phyloP scores from a whole-genome alignment of 164 flowering plant genomes.

The Tetracentron sinense region DNA sequence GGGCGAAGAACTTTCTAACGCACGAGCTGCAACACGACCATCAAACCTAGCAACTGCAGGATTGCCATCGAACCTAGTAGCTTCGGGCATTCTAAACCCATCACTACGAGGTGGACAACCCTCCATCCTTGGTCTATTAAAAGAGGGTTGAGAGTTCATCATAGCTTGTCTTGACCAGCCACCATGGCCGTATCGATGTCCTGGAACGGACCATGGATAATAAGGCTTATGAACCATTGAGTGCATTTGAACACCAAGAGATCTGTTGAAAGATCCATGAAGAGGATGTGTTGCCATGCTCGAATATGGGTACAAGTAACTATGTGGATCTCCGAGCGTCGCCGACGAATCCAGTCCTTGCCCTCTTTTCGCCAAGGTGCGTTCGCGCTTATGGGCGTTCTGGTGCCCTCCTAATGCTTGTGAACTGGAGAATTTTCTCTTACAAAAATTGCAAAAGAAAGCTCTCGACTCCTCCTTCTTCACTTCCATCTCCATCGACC shows the following conservation, averaged over 20 bases:
- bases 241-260: constrained; percentile 23
- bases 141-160: background rate
- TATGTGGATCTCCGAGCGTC: constrained; percentile 11
- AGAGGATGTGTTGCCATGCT: constrained; percentile 2
- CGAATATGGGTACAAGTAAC: constrained; percentile 12
- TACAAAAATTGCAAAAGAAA: constrained; percentile 40
- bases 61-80: background rate
- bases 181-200: background rate
- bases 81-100: background rate
- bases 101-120: background rate
- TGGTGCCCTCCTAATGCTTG: constrained; percentile 48
- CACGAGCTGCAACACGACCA: background rate
- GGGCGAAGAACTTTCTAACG: constrained; percentile 1
- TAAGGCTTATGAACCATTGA: constrained; percentile 22
- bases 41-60: background rate
- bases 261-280: constrained; percentile 10
- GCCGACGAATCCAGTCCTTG: constrained; percentile 17
- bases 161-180: constrained; percentile 10
- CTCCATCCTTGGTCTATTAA: constrained; percentile 4
- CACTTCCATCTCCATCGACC: no score
- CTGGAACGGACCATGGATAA: constrained; percentile 8
- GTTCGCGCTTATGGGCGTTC: constrained; percentile 37
- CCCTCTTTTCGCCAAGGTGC: constrained; percentile 23
- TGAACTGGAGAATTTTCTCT: constrained; percentile 32
- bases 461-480: constrained; percentile 12